These are phyloP conservation scores for Lentinula guzmanii DNA, from an alignment of 768 basidiomycete species.

Conservation along the genomic window DNA sequence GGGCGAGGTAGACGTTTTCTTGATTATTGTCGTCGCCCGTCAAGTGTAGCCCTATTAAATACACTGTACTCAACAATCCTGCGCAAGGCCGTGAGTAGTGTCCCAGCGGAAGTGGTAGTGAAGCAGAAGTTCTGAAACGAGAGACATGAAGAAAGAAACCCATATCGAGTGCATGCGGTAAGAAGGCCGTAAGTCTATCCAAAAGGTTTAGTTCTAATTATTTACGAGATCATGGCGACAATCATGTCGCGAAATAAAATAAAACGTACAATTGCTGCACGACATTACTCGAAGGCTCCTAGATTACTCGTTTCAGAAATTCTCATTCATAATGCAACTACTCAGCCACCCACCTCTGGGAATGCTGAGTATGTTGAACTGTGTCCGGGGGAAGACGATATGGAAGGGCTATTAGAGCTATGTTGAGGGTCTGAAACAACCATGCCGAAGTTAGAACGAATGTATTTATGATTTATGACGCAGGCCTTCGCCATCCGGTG, in stretches of 20 bases:
- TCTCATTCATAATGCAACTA: not conserved
- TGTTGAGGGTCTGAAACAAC: not conserved
- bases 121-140: slow-evolving; percentile 40
- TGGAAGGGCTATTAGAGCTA: not conserved
- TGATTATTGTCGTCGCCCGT: slow-evolving; percentile 31
- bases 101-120: slow-evolving; percentile 44
- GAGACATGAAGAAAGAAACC: slow-evolving; percentile 58
- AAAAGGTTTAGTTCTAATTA: slow-evolving; percentile 5
- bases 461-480: not conserved
- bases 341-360: not conserved
- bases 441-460: not conserved
- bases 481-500: not conserved
- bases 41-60: slow-evolving; percentile 51
- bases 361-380: not conserved
- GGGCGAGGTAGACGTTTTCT: slow-evolving; percentile 42
- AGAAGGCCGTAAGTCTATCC: slow-evolving; percentile 49
- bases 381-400: not conserved
- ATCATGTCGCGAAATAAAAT: not conserved
- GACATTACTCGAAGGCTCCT: slow-evolving; percentile 29
- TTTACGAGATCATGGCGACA: not conserved
- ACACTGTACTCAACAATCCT: slow-evolving; percentile 42
- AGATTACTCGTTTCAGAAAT: not conserved
- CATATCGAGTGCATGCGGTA: slow-evolving; percentile 50
- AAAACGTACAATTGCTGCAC: slow-evolving; percentile 26
- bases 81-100: slow-evolving; percentile 42